Percentiles rank a stretch among this genome's conserved stretches.
Conservation (phyloP, 495 filamentous ascomycete species). For the Aspergillus haitiensis region DNA sequence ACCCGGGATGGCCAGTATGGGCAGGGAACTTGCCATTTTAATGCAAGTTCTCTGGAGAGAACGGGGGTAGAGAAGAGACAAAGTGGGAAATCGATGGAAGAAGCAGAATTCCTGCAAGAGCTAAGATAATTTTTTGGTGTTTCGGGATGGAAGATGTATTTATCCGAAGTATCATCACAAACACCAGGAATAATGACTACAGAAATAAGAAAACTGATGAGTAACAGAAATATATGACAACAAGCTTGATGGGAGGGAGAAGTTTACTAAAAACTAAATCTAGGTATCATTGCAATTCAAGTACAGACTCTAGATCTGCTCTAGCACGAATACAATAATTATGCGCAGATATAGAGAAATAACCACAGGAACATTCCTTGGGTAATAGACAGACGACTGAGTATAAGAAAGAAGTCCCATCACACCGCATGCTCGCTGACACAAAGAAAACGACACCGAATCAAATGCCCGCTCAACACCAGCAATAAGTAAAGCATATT, state of each 20-base stretch:
- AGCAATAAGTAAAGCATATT: conserved; percentile 20
- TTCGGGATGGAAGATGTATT: conserved; percentile 10
- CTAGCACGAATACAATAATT: conserved; percentile 37
- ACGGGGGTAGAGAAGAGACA: conserved; percentile 1
- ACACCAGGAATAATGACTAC: background rate
- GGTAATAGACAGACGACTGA: conserved; percentile 9
- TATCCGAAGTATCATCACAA: conserved; percentile 2
- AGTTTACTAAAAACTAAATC: conserved; percentile 12
- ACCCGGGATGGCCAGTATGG: conserved; percentile 59
- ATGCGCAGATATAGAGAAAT: conserved; percentile 34
- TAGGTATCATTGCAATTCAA: conserved; percentile 30
- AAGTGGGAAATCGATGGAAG: background rate
- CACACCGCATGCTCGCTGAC: conserved; percentile 46
- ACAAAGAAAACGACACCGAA: conserved; percentile 31
- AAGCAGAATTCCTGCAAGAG: background rate
- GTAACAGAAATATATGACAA: background rate
- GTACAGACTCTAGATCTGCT: conserved; percentile 32
- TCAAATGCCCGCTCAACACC: conserved; percentile 43
- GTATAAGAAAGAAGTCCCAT: conserved; percentile 24
- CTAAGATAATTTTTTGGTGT: conserved; percentile 8
- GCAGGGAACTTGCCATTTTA: conserved; percentile 36
- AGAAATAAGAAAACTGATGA: background rate
- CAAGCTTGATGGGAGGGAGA: too few species aligned
- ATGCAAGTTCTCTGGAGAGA: background rate
- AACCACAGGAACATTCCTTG: conserved; percentile 24